phyloP scores from a whole-genome alignment of 179 eudicot species.

The Corrigiola litoralis region DNA sequence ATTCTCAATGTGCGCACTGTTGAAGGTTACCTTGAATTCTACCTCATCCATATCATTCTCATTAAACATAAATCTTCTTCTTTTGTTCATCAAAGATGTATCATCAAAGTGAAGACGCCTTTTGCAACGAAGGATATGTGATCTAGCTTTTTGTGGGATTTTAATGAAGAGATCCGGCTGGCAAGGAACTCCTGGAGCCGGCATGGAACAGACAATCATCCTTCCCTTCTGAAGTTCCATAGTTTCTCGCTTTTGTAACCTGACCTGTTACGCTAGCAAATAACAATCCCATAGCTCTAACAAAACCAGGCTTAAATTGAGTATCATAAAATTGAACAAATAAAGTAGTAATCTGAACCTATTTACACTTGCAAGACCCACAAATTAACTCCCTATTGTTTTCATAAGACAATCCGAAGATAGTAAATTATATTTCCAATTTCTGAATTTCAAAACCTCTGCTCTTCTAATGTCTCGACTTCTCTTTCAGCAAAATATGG shows the following conservation, averaged over 20 bases:
- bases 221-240: constrained; percentile 3
- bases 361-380: too few relatives aligned
- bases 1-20: background rate
- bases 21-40: background rate
- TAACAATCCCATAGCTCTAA: too few relatives aligned
- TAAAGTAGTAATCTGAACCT: too few relatives aligned
- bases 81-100: background rate
- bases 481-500: too few relatives aligned
- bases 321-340: too few relatives aligned
- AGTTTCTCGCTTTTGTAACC: background rate
- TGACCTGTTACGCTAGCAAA: too few relatives aligned
- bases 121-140: constrained; percentile 2
- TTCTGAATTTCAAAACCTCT: too few relatives aligned
- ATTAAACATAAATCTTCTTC: background rate
- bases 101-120: constrained; percentile 8
- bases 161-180: background rate
- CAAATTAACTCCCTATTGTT: too few relatives aligned
- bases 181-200: background rate
- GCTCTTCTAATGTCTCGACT: too few relatives aligned
- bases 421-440: too few relatives aligned
- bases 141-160: constrained; percentile 10
- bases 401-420: too few relatives aligned
- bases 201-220: background rate
- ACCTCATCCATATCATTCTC: background rate
- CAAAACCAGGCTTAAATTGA: too few relatives aligned